Evolutionary conservation across 2,329 filamentous ascomycete species (phyloP), one percentile per base, ranked within the genome.

Genomic region (Dactylonectria macrodidyma): DNA sequence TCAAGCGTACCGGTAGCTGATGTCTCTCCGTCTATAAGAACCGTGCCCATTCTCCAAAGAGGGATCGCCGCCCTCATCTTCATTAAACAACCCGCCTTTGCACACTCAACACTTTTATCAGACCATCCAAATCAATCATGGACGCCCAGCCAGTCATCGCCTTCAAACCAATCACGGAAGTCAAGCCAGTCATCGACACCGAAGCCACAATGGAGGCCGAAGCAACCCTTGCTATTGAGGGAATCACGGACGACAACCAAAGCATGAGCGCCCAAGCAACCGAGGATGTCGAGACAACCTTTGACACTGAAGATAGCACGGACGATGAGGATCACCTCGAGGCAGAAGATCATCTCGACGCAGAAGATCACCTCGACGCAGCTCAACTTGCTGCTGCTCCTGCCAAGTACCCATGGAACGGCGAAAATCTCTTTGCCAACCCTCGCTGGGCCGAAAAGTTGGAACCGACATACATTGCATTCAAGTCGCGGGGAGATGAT

Each of bases 391-490:
- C n/a, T 9, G 26, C 41, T 7, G 16, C 58, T 26, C 22, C n/a
- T n/a, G 22, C 38, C 6, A n/a, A 52, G n/a, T 62, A 62, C 52
- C 63, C 63, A 7, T 66, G 63, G 63, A 34, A 10, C 2, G 52
- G 55, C 36, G 62, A 62, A 22, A 46, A 26, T 8, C 47, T 66
- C 58, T 58, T 55, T 9, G 41, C 16, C n/a, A 66, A 60, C 34
- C 63, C 63, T 22, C 46, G 34, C 16, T 66, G 63, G 63, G 51
- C 44, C 30, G n/a, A 52, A 10, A 58, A 62, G 51, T 30, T 66
- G 26, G 63, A 66, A 16, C 14, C 63, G 4, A 59, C 52, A 8
- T 58, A 62, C 46, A 12, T 36, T 4, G 19, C 26, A 2, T 66
- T 58, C 41, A 57, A 50, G 36, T 26, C 61, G 36, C 36, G 16